Evolutionary conservation across 2,329 filamentous ascomycete species (phyloP), one percentile per base, ranked within the genome.

Genomic region (Diplodia scrobiculata): DNA sequence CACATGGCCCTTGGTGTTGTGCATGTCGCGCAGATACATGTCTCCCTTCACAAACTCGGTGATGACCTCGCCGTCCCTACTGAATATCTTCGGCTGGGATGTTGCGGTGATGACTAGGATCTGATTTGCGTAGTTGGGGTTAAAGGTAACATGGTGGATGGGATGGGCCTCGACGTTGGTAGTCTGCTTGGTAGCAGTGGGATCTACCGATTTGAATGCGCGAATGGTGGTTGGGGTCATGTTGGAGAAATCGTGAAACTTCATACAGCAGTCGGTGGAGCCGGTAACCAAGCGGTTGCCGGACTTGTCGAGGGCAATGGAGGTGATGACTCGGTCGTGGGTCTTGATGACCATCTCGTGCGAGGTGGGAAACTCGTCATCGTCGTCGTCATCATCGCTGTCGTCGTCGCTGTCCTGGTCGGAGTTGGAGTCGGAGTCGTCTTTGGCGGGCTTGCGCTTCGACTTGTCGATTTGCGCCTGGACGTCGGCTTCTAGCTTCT

Each of bases 11-110:
- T 97, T 98, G 4, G 95, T 99, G 76, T 98, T 93, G 78, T 97
- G 87, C 90, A 98, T 96, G 76, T 99, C 95, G 65, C 94, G 86
- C 70, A 99, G 80, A 73, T 99, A 99, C 93, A 98, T 98, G 76
- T 99, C 95, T 53, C 95, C 95, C 79, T 99, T 99, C 71, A 92
- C 89, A 70, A 97, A 98, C 74, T 97, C 92, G 0, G 89, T 89
- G 58, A 96, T 72, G 7, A 90, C 84, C 52, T 96, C 91, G 47
- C 95, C 95, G 79, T 99, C 94, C 73, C 95, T 88, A 72, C 87
- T 91, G 76, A 98, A 84, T 27, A 99, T 88, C 76, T 92, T 93
- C 13, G 94, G 91, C 76, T 98, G 94, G 1, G 94, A 89, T 48
- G 94, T 91, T 6, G 94, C 92, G 7, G 92, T 90, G 52, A 98